phyloP scores from a whole-genome alignment of 768 basidiomycete genomes.

The Hygrophorus pudorinus region DNA sequence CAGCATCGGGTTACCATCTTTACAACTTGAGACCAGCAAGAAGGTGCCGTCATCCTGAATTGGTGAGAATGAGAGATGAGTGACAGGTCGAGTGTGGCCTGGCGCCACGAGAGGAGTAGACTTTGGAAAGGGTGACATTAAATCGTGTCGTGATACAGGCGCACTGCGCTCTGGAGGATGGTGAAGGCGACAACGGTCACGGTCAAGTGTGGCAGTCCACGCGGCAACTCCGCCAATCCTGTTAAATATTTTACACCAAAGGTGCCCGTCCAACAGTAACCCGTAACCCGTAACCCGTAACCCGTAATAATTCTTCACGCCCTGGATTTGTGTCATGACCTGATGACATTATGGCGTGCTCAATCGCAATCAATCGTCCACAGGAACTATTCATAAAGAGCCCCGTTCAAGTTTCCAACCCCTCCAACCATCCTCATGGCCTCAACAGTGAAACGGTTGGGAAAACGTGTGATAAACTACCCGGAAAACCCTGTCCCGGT shows the following conservation, averaged over 20 bases:
- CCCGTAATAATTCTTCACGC: too few species aligned
- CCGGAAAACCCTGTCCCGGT: constrained; percentile 52
- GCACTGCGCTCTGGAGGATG: constrained; percentile 40
- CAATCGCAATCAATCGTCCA: too few species aligned
- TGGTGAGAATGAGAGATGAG: constrained; percentile 87
- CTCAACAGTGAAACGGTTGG: constrained; percentile 32
- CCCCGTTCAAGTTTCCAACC: too few species aligned
- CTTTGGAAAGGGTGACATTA: constrained; percentile 57
- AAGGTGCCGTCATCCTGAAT: constrained; percentile 80
- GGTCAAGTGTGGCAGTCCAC: neutral
- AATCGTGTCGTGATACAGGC: constrained; percentile 36
- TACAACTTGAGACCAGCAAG: constrained; percentile 92
- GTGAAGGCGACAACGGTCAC: constrained; percentile 15
- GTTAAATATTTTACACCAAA: too few species aligned
- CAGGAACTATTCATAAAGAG: too few species aligned
- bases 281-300: too few species aligned
- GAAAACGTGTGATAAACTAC: constrained; percentile 50
- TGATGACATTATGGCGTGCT: too few species aligned
- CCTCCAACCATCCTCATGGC: too few species aligned
- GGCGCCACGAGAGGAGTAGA: constrained; percentile 75
- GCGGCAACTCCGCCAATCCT: too few species aligned
- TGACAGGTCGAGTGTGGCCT: constrained; percentile 82
- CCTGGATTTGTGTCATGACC: too few species aligned
- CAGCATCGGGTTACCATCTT: constrained; percentile 97
- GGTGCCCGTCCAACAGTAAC: too few species aligned